phyloP scores from a whole-genome alignment of 1,284 basidiomycete genomes.

The Sanghuangporus weigelae region DNA sequence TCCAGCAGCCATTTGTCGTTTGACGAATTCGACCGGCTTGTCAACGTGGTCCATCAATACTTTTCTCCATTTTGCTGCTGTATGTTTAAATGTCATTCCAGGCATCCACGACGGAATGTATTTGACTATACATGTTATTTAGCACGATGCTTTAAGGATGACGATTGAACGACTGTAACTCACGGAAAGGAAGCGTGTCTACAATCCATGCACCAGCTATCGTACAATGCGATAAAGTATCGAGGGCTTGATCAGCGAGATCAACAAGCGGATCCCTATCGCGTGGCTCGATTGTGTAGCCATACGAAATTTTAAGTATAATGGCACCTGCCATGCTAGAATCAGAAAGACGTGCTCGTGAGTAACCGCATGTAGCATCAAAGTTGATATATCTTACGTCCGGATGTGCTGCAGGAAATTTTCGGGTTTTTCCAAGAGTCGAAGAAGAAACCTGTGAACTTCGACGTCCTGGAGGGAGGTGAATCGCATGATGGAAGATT shows the following conservation, averaged over 20 bases:
- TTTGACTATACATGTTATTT: constrained; percentile 27
- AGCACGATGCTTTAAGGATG: background rate
- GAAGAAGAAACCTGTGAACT: constrained; percentile 11
- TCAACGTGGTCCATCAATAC: constrained; percentile 29
- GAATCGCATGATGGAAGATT: constrained; percentile 5
- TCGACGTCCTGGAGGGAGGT: constrained; percentile 10
- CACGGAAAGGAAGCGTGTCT: constrained; percentile 30
- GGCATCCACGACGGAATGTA: constrained; percentile 46
- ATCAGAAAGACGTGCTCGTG: background rate
- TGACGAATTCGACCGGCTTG: constrained; percentile 35
- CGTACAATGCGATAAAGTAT: constrained; percentile 18
- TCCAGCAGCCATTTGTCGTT: constrained; percentile 38
- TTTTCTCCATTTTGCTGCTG: constrained; percentile 32
- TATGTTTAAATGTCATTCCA: constrained; percentile 39
- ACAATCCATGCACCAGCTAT: constrained; percentile 29
- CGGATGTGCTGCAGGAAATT: constrained; percentile 7
- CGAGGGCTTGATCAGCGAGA: constrained; percentile 21
- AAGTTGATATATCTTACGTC: background rate
- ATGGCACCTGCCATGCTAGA: constrained; percentile 28
- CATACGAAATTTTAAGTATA: constrained; percentile 30
- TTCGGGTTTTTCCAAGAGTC: constrained; percentile 2
- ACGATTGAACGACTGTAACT: constrained; percentile 4
- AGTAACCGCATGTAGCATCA: background rate
- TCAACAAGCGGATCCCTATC: constrained; percentile 24
- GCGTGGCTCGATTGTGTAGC: constrained; percentile 25